Conservation (phyloP, 2,329 filamentous ascomycete genomes). For the Diaporthe australafricana region DNA sequence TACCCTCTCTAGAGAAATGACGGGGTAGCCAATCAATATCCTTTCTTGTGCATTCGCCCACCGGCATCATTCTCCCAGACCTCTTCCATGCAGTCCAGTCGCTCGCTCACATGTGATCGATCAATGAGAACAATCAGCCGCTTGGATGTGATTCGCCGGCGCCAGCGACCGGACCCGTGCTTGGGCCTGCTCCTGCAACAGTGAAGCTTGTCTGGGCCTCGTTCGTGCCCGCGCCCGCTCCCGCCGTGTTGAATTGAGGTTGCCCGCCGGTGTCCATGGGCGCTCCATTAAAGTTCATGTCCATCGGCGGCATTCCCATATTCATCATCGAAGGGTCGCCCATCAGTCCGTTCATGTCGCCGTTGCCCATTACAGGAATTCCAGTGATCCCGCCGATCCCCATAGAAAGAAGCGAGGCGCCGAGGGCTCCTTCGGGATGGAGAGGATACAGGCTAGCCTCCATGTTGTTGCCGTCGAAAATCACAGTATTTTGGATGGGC, state of each 20-base stretch:
- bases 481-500: conserved; percentile 92
- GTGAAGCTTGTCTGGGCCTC: conserved; percentile 8
- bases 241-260: conserved; percentile 13
- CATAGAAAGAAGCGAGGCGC: conserved; percentile 56
- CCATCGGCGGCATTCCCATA: conserved; percentile 35
- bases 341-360: conserved; percentile 37
- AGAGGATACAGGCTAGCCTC: conserved; percentile 84
- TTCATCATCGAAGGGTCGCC: conserved; percentile 35
- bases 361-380: conserved; percentile 31
- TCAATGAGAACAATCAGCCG: conserved; percentile 1
- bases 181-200: background rate
- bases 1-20: background rate
- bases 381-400: background rate
- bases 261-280: conserved; percentile 25
- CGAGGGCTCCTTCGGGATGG: conserved; percentile 74
- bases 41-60: background rate
- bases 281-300: conserved; percentile 24
- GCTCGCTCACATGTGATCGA: background rate
- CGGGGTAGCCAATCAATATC: conserved; percentile 4
- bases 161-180: background rate
- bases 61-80: background rate
- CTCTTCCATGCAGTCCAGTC: background rate
- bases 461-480: conserved; percentile 89
- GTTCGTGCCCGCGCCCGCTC: conserved; percentile 15
- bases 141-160: conserved; percentile 8